Percentiles rank a stretch among this genome's conserved stretches.
phyloP scores from a whole-genome alignment of 169 alveolate species.

The Plasmodium vinckei region DNA sequence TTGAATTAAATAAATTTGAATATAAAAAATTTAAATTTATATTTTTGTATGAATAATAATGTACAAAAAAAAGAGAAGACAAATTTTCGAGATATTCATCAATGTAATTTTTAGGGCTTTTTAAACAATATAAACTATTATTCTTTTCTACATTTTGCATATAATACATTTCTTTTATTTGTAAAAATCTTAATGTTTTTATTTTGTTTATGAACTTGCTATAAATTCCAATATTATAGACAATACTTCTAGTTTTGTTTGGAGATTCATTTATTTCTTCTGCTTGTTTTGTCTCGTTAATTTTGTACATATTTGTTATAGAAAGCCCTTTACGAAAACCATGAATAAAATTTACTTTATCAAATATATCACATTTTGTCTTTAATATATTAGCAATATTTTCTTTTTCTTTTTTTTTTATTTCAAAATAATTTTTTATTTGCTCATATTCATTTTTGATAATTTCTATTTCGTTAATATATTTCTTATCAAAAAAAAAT shows the following conservation, averaged over 20 bases:
- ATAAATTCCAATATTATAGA: not conserved
- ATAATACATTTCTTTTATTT: constrained; percentile 41
- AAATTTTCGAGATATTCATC: constrained; percentile 57
- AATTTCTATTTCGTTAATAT: constrained; percentile 62
- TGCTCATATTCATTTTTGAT: constrained; percentile 36
- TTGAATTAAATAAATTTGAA: constrained; percentile 28
- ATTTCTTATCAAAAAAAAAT: constrained; percentile 50
- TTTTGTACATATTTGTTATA: constrained; percentile 23
- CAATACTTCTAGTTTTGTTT: not conserved
- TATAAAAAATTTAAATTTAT: constrained; percentile 52
- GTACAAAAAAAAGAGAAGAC: constrained; percentile 32
- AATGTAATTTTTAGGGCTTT: constrained; percentile 37
- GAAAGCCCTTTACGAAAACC: constrained; percentile 14
- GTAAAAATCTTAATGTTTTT: constrained; percentile 45
- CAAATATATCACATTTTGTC: constrained; percentile 22
- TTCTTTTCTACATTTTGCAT: constrained; percentile 43
- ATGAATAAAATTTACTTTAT: constrained; percentile 18
- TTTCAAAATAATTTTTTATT: constrained; percentile 49
- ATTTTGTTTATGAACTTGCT: constrained; percentile 20
- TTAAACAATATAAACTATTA: constrained; percentile 24
- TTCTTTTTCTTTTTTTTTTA: constrained; percentile 23
- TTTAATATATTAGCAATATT: constrained; percentile 25
- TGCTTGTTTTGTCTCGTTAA: not conserved
- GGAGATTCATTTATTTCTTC: not conserved
- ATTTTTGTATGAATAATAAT: constrained; percentile 43